Conservation (phyloP, 352 stramenopile species). For the Phytophthora cajani region DNA sequence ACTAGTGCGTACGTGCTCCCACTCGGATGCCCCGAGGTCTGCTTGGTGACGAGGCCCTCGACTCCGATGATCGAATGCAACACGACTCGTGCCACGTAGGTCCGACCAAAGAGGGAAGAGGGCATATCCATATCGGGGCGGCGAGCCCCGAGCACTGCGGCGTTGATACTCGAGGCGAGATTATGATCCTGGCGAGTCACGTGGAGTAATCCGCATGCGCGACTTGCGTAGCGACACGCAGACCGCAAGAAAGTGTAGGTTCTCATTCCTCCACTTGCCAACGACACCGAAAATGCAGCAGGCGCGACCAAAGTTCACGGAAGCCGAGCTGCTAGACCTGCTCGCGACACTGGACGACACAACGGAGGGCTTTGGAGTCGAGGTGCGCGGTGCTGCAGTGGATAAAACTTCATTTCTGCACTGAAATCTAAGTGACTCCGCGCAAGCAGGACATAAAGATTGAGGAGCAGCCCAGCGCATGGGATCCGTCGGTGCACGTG, state of each 20-base stretch:
- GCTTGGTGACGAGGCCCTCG: not conserved
- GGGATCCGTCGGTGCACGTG: constrained; percentile 11
- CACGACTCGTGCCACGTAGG: too few relatives aligned
- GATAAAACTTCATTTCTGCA: not conserved
- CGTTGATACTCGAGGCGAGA: not conserved
- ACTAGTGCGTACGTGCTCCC: too few relatives aligned
- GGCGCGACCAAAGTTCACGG: constrained; percentile 41
- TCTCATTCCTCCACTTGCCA: constrained; percentile 8
- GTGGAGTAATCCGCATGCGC: constrained; percentile 21
- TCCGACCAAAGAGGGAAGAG: too few relatives aligned
- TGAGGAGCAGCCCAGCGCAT: constrained; percentile 10
- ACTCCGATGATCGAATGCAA: too few relatives aligned
- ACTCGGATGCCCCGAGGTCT: not conserved
- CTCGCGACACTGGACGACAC: constrained; percentile 37
- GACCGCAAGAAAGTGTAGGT: not conserved
- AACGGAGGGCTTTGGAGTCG: not conserved
- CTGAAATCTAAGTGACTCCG: not conserved
- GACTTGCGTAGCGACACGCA: constrained; percentile 11
- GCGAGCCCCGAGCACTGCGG: not conserved
- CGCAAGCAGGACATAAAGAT: constrained; percentile 10
- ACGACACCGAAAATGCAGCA: constrained; percentile 4
- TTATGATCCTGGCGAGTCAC: constrained; percentile 5
- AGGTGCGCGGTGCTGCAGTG: not conserved
- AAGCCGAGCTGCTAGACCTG: constrained; percentile 53
- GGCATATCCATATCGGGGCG: too few relatives aligned